Conservation (phyloP, 345 rosid genomes). For the Draba incana region DNA sequence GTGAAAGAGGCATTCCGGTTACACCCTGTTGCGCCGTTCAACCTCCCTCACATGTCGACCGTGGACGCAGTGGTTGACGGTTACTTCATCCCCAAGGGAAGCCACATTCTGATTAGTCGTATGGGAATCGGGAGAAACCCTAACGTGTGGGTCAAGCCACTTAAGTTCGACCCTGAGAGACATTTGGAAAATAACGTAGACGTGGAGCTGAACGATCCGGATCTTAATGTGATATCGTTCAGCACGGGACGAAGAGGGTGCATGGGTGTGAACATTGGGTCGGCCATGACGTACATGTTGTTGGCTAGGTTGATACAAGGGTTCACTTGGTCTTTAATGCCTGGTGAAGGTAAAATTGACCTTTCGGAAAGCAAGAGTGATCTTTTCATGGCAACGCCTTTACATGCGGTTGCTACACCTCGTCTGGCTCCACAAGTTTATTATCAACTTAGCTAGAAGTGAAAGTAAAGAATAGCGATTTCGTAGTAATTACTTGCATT, state of each 20-base stretch:
- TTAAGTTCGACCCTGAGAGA: slow-evolving; percentile 52
- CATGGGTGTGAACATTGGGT: slow-evolving; percentile 47
- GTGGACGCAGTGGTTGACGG: slow-evolving; percentile 39
- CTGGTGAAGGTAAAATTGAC: slow-evolving; percentile 17
- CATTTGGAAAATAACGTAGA: slow-evolving; percentile 34
- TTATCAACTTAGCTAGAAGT: background rate
- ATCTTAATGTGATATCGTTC: slow-evolving; percentile 47
- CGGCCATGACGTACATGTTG: slow-evolving; percentile 51
- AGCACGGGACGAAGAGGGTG: slow-evolving; percentile 62
- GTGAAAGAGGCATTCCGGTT: slow-evolving; percentile 56
- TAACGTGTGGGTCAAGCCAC: slow-evolving; percentile 52
- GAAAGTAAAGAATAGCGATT: background rate
- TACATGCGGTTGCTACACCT: slow-evolving; percentile 44
- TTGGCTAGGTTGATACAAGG: slow-evolving; percentile 59
- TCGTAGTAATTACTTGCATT: too few species aligned
- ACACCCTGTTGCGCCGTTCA: slow-evolving; percentile 55
- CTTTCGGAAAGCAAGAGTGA: slow-evolving; percentile 28
- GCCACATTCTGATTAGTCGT: slow-evolving; percentile 50
- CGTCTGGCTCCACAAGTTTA: slow-evolving; percentile 46
- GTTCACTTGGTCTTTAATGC: slow-evolving; percentile 47
- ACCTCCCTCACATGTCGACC: slow-evolving; percentile 48
- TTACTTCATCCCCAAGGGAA: slow-evolving; percentile 63
- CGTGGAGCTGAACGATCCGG: slow-evolving; percentile 42
- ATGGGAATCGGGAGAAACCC: slow-evolving; percentile 54
- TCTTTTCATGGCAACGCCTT: slow-evolving; percentile 38